Base-by-base conservation (phyloP, 371 early-diverging fungal species). In the Nematocida sp. region DNA sequence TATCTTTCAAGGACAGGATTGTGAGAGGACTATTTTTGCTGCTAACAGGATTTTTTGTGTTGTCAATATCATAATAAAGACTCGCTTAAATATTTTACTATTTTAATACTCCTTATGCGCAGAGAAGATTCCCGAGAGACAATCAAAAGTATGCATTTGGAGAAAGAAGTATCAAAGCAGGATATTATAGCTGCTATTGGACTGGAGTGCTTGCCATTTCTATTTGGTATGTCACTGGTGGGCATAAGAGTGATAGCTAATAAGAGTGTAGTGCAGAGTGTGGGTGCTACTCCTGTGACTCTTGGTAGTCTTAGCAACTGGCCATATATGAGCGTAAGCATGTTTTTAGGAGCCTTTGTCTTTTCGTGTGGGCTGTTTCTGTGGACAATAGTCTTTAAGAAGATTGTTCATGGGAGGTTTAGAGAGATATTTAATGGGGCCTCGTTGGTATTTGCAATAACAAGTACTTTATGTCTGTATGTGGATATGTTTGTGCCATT, bases 161-260 rank as follows among this genome's bases (percentile, higher is more conserved):
- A 55, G 37, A 55, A 23, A 55, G 35, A 5, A 35, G 13, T 51
- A 27, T 51, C 51, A 11, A 27, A n/a, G 13, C 13, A 21, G 25
- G 29, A 47, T 9, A 46, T 41, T 5, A 27, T 47, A 9, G 7
- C 43, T 7, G 43, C 43, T 4, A 27, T n/a, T 0, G 74, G 74
- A 7, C 58, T 62, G 21, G 17, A 60, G 2, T 11, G 25, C 2
- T 61, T 70, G 1, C 74, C 74, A 0, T 32, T 70, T n/a, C 60
- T 70, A 0, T 70, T 70, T 38, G 74, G 74, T 25, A 70, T 70
- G 74, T 55, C 21, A 29, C 29, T 70, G n/a, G 61, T 47, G 0
- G 27, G 37, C 19, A 29, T 61, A 9, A 29, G 32, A 5, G 27
- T 43, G 5, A 13, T 70, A n/a, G 65, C 19, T 9, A 35, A 45